Base-by-base conservation (phyloP, 371 early-diverging fungal species). In the Actinomucor elegans region DNA sequence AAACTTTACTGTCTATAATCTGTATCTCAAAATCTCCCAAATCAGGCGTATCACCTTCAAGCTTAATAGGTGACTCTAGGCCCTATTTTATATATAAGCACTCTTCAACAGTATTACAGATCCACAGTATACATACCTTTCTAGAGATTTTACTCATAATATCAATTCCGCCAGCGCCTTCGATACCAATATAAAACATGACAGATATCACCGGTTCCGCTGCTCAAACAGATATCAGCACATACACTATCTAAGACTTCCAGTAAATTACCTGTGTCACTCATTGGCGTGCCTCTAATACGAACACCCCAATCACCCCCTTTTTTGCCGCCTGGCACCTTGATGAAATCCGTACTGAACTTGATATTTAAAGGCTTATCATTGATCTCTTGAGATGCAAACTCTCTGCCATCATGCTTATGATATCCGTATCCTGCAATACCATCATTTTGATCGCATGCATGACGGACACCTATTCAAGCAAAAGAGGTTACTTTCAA, bases 241-340 rank as follows among this genome's bases (percentile, higher is more conserved):
- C 12, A 12, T 34, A 26, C 3, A n/a, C n/a, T n/a, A n/a, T n/a
- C n/a, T n/a, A n/a, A n/a, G n/a, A n/a, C n/a, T n/a, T n/a, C n/a
- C 12, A 18, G 8, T 14, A 15, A n/a, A 2, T 50, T 64, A 69
- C 61, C 70, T 58, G 66, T 56, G n/a, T 69, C 50, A 24, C 66
- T 52, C 5, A 85, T 67, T 0, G 84, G 83, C 5, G 67, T 74
- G 29, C 94, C 97, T 0, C 81, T 73, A 29, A 96, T 85, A 26
- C 94, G 84, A 7, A 89, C 92, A 9, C 83, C 88, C 95, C 94
- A 94, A 53, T 90, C 88, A 21, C 93, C 94, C 40, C 90, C 89
- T 46, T 77, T 66, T n/a, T 67, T 57, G 10, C 84, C 83, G 26
- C 86, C 79, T 44, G 83, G 68, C 6, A 80, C 61, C 57, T 96